Conservation (phyloP, 768 basidiomycete species). For the Boletellus ananas region DNA sequence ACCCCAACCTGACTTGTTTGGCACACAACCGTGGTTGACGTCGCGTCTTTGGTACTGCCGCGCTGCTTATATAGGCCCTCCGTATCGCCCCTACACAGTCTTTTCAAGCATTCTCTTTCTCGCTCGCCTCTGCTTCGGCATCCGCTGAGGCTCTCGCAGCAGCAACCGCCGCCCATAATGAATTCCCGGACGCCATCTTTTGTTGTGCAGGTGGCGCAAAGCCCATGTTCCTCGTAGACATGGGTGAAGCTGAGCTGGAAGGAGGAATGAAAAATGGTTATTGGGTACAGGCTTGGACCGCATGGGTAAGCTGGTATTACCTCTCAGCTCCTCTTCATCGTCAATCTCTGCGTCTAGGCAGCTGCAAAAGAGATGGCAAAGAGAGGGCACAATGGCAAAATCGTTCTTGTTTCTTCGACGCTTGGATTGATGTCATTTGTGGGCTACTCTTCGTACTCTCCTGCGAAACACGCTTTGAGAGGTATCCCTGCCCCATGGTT, state of each 20-base stretch:
- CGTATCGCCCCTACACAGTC: conserved; percentile 57
- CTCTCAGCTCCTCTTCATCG: background rate
- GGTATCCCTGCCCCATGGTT: conserved; percentile 41
- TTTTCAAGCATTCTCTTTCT: conserved; percentile 62
- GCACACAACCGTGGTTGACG: background rate
- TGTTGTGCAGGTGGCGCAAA: conserved; percentile 70
- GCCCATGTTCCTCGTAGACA: conserved; percentile 75
- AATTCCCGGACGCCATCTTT: conserved; percentile 73
- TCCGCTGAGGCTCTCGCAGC: conserved; percentile 61
- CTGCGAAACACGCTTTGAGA: conserved; percentile 81
- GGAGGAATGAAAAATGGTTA: conserved; percentile 34
- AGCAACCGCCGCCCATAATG: conserved; percentile 53
- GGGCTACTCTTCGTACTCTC: conserved; percentile 78
- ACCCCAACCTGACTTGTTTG: background rate
- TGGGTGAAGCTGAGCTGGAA: conserved; percentile 53
- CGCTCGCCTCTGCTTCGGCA: conserved; percentile 48
- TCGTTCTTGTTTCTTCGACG: conserved; percentile 72
- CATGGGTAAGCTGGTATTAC: conserved; percentile 30
- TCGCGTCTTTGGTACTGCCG: background rate
- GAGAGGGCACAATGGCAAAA: conserved; percentile 57
- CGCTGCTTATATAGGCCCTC: conserved; percentile 36
- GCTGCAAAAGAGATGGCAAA: conserved; percentile 63
- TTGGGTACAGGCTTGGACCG: conserved; percentile 48
- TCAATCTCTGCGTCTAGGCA: conserved; percentile 40
- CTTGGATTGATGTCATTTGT: conserved; percentile 72